Evolutionary conservation across 179 eudicot species (phyloP).

Genomic region (Amaranthus tricolor): DNA sequence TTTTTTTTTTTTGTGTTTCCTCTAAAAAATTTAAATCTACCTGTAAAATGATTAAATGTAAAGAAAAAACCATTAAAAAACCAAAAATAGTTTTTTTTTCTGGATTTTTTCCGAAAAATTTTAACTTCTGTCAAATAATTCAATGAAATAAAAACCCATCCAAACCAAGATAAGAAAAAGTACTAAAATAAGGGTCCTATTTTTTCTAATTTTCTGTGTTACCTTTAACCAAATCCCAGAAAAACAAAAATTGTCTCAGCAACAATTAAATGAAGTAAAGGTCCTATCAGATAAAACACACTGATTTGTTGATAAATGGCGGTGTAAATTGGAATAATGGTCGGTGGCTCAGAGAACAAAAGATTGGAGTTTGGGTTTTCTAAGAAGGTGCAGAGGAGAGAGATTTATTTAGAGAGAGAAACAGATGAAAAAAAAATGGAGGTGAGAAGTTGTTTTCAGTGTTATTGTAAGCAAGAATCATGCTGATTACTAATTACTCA

Average conservation of each 20-base stretch:
- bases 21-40: too few relatives aligned
- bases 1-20: not conserved
- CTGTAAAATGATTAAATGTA: not conserved
- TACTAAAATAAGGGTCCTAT: slow-evolving; percentile 2
- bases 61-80: slow-evolving; percentile 2
- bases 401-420: not conserved
- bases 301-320: slow-evolving; percentile 4
- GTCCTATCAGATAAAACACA: not conserved
- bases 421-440: not conserved
- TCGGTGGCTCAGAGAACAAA: slow-evolving; percentile 28
- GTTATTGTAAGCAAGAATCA: slow-evolving; percentile 14
- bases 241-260: not conserved
- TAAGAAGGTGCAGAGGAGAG: slow-evolving; percentile 14
- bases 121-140: not conserved
- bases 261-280: slow-evolving; percentile 13
- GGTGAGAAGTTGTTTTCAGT: slow-evolving; percentile 9
- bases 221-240: slow-evolving; percentile 9
- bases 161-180: not conserved
- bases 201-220: not conserved
- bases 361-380: slow-evolving; percentile 20
- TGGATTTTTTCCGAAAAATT: not conserved
- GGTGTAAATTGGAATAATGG: not conserved
- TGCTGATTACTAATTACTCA: slow-evolving; percentile 5
- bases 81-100: not conserved
- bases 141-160: not conserved